Conservation (phyloP, 2,329 filamentous ascomycete species). For the Zasmidium citrigriseum region DNA sequence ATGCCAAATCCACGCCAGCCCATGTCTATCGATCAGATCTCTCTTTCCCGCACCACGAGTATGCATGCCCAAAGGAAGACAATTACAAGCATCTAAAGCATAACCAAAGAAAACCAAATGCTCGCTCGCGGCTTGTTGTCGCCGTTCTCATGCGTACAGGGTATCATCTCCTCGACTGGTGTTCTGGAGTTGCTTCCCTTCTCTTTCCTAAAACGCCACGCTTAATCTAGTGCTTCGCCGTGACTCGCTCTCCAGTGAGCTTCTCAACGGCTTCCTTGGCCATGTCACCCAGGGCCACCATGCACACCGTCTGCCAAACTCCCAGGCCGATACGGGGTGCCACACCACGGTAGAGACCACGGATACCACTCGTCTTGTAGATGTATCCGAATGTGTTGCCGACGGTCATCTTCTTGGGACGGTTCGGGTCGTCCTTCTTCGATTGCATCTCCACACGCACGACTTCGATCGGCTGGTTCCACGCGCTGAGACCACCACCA, state of each 20-base stretch:
- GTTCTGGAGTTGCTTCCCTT: background rate
- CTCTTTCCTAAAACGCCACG: constrained; percentile 7
- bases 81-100: background rate
- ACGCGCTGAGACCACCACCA: constrained; percentile 92
- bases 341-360: constrained; percentile 94
- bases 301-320: constrained; percentile 99
- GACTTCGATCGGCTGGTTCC: constrained; percentile 99
- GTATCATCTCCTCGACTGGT: constrained; percentile 2
- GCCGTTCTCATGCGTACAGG: background rate
- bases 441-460: constrained; percentile 99
- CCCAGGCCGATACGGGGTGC: constrained; percentile 90
- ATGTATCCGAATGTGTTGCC: constrained; percentile 82
- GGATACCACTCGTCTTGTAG: constrained; percentile 82
- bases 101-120: constrained; percentile 3
- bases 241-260: constrained; percentile 63
- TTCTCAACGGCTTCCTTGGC: constrained; percentile 68
- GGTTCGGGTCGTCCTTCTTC: constrained; percentile 96
- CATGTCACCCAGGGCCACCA: constrained; percentile 95
- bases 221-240: constrained; percentile 60
- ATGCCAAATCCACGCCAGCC: background rate
- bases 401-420: constrained; percentile 98
- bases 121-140: background rate
- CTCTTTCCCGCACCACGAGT: background rate
- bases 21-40: constrained; percentile 7
- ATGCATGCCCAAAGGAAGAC: background rate